Evolutionary conservation across 1,139 yeast genomes (phyloP), one percentile per base, ranked within the genome.

Genomic region (Yamadazyma dushanensis): DNA sequence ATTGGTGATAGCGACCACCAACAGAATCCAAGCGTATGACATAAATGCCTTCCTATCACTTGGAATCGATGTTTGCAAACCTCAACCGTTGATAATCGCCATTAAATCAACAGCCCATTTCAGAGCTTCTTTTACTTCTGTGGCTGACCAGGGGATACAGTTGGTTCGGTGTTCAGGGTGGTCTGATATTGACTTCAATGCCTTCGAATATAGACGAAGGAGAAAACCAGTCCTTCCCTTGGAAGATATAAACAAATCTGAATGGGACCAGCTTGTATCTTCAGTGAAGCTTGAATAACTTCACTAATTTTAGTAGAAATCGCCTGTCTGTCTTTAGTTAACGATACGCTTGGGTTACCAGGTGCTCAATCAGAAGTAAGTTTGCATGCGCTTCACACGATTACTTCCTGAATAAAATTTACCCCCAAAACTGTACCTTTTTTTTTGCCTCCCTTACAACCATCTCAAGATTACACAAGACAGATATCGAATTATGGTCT

Each of bases 1-100:
- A 7, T 29, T 37, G 13, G n/a, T 25, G 5, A 11, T 25, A 7
- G 43, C 35, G 3, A 35, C 38, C 10, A 35, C 43, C 2, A 37
- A 39, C 21, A 30, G 36, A 29, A 38, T 40, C n/a, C 42, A 40
- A 30, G 42, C 44, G 11, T 40, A 40, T 31, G 44, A 38, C 25
- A 38, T 38, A 3, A 38, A 38, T 36, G 42, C 44, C 2, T 38
- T 40, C 16, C 6, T 40, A 10, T 22, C 26, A 8, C 24, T 38
- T 8, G 44, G 38, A 4, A 31, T 40, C 10, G 40, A 40, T 31
- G 38, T 40, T n/a, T 26, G 17, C 2, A 16, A 25, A 16, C 8
- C 30, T 8, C 8, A 20, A 18, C 39, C 36, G 7, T 14, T 39
- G 10, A 11, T 13, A 5, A 25, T 25, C 7, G 27, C 27, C 16